phyloP scores from a whole-genome alignment of 2,329 filamentous ascomycete genomes.

The Seiridium unicorne region DNA sequence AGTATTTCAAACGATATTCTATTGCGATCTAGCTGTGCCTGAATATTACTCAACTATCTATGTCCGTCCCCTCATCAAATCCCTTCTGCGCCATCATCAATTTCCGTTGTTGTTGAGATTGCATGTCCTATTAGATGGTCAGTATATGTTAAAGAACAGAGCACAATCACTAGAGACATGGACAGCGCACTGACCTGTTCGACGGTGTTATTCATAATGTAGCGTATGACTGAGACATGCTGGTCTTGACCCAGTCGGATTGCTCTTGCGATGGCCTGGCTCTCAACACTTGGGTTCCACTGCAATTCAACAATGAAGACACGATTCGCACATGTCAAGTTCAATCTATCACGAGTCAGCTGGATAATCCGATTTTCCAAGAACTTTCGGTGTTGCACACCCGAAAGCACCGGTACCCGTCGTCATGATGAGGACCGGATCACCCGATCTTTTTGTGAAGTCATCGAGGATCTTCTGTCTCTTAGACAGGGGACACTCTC shows the following conservation, averaged over 20 bases:
- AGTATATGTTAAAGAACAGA: too few relatives aligned
- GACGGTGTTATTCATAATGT: constrained; percentile 39
- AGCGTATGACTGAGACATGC: constrained; percentile 42
- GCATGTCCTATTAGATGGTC: neutral
- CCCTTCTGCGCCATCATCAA: constrained; percentile 6
- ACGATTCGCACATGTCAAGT: constrained; percentile 45
- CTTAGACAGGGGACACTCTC: constrained; percentile 32
- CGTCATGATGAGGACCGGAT: constrained; percentile 48
- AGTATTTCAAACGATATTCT: too few relatives aligned
- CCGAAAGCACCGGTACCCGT: constrained; percentile 50
- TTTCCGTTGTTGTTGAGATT: neutral
- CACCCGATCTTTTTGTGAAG: constrained; percentile 27
- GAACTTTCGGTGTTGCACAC: constrained; percentile 24
- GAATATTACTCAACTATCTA: neutral
- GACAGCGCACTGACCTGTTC: constrained; percentile 36
- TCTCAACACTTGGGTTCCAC: constrained; percentile 53
- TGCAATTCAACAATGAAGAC: constrained; percentile 53
- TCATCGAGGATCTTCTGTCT: constrained; percentile 35
- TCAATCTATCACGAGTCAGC: constrained; percentile 30
- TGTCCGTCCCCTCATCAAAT: neutral
- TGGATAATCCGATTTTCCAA: neutral
- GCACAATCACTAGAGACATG: too few relatives aligned
- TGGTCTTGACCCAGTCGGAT: constrained; percentile 43
- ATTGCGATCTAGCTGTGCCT: too few relatives aligned
- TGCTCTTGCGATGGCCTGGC: constrained; percentile 49